These are phyloP conservation scores for Theobroma grandiflorum DNA, from an alignment of 441 rosid genomes.

Conservation along the genomic window DNA sequence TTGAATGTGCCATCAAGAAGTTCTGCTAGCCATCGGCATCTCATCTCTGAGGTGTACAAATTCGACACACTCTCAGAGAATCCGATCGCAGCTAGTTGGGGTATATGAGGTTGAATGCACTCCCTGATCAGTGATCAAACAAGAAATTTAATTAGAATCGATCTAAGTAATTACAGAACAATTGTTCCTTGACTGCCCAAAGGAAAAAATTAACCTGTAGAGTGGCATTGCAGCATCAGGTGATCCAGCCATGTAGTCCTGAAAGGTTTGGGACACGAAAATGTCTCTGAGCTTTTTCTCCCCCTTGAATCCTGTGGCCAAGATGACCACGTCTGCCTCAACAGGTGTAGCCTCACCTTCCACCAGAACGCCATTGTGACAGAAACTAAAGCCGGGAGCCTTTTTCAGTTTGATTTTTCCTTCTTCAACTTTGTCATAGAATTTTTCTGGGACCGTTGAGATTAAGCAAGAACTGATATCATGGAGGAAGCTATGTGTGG, in stretches of 20 bases:
- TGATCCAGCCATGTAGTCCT: constrained; percentile 42
- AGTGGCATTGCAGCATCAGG: constrained; percentile 47
- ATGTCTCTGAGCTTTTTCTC: constrained; percentile 54
- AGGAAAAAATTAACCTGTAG: constrained; percentile 45
- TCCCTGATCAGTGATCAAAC: constrained; percentile 37
- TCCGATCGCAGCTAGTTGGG: constrained; percentile 44
- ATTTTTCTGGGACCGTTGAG: constrained; percentile 44
- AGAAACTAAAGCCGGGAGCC: constrained; percentile 47
- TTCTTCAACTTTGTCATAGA: constrained; percentile 54
- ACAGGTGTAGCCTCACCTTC: constrained; percentile 36
- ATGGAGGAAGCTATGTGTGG: constrained; percentile 44
- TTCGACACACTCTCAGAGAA: constrained; percentile 34
- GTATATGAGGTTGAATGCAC: constrained; percentile 45
- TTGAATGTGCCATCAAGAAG: constrained; percentile 43
- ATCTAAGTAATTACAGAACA: neutral
- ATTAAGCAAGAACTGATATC: constrained; percentile 43
- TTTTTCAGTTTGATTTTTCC: constrained; percentile 55
- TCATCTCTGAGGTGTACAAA: constrained; percentile 42
- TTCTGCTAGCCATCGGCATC: constrained; percentile 44
- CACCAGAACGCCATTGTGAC: constrained; percentile 44
- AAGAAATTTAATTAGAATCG: neutral
- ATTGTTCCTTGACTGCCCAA: too few relatives aligned
- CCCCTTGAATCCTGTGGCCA: constrained; percentile 58
- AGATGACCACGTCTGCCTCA: constrained; percentile 50
- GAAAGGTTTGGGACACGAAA: constrained; percentile 41